Percentiles rank a stretch among this genome's conserved stretches.
phyloP scores from a whole-genome alignment of 2,329 filamentous ascomycete species.

The Botrytis cinerea region DNA sequence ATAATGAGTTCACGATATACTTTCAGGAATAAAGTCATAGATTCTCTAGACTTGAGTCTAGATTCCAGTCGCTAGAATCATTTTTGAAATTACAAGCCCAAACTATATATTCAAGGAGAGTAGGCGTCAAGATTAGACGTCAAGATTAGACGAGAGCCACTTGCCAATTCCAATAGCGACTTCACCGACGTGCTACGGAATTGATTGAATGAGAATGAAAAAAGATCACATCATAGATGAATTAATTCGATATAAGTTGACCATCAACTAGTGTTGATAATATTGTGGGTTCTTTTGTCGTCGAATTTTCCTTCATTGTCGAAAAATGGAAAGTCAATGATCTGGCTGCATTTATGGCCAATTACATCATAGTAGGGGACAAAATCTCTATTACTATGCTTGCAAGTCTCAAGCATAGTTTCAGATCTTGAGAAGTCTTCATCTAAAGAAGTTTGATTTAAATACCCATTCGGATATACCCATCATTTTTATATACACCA shows the following conservation, averaged over 20 bases:
- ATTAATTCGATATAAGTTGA: neutral
- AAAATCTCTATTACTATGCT: neutral
- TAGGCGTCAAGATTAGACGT: neutral
- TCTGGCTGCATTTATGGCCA: neutral
- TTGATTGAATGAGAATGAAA: neutral
- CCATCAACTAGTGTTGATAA: neutral
- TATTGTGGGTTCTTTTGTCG: neutral
- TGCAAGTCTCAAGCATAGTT: neutral
- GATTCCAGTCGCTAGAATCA: neutral
- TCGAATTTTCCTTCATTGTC: neutral
- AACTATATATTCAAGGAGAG: neutral
- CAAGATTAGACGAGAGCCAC: neutral
- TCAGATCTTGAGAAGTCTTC: neutral
- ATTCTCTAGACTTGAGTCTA: neutral
- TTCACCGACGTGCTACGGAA: too few species aligned
- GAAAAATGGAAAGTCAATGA: neutral
- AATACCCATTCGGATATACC: neutral
- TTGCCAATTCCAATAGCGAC: too few species aligned
- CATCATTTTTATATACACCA: neutral
- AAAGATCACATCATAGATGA: too few species aligned
- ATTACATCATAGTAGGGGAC: neutral
- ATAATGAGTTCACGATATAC: neutral
- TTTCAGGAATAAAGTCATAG: neutral
- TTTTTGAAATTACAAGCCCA: neutral
- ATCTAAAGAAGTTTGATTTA: neutral